Evolutionary conservation across 2,329 filamentous ascomycete genomes (phyloP).

Genomic region (Metarhizium guizhouense): DNA sequence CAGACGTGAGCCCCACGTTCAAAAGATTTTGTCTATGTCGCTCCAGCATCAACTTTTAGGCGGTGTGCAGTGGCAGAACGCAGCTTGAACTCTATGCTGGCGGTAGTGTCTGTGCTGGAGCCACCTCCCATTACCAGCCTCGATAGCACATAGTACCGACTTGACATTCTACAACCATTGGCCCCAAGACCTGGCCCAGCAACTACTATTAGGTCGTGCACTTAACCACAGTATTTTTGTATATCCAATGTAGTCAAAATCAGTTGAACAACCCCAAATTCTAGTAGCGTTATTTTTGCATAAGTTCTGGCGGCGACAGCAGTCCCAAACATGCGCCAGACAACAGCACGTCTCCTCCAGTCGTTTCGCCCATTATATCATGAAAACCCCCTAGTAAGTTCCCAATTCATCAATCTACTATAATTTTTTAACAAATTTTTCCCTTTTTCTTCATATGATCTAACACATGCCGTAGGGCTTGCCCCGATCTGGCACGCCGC

Average conservation of each 20-base stretch:
- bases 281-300: background rate
- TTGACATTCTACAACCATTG: too few relatives aligned
- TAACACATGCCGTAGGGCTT: slow-evolving; percentile 54
- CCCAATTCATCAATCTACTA: background rate
- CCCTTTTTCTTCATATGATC: background rate
- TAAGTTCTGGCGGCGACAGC: background rate
- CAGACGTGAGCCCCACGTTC: slow-evolving; percentile 17
- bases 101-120: slow-evolving; percentile 1
- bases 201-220: too few relatives aligned
- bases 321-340: slow-evolving; percentile 26
- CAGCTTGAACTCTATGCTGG: background rate
- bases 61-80: slow-evolving; percentile 39
- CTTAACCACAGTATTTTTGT: too few relatives aligned
- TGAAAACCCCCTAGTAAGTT: slow-evolving; percentile 76
- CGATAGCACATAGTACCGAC: too few relatives aligned
- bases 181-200: too few relatives aligned
- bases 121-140: background rate
- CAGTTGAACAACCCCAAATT: too few relatives aligned
- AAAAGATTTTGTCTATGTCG: slow-evolving; percentile 20
- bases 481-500: slow-evolving; percentile 58
- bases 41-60: slow-evolving; percentile 38
- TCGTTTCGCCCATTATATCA: slow-evolving; percentile 37
- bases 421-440: too few relatives aligned
- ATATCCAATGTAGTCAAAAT: too few relatives aligned
- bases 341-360: slow-evolving; percentile 27